Conservation (phyloP, 2,329 filamentous ascomycete species). For the Arachnomyces sp. region DNA sequence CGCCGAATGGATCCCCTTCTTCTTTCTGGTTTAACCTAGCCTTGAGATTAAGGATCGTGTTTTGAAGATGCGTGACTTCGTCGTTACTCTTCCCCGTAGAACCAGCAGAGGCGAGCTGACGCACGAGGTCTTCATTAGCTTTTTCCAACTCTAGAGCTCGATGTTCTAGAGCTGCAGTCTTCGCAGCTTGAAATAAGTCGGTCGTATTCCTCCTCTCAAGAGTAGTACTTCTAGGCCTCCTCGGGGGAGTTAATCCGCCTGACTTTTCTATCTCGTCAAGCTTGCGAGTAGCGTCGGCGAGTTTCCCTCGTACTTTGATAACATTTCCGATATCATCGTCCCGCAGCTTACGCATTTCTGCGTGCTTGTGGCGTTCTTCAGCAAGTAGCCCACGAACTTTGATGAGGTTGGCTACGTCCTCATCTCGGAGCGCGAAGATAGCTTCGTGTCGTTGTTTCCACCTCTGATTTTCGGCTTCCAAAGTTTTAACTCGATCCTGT, state of each 20-base stretch:
- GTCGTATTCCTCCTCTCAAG: slow-evolving; percentile 26
- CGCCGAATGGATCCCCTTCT: neutral
- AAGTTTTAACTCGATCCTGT: slow-evolving; percentile 21
- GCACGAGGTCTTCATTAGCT: slow-evolving; percentile 29
- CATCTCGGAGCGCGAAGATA: slow-evolving; percentile 35
- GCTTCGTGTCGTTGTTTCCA: slow-evolving; percentile 32
- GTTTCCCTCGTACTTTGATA: slow-evolving; percentile 30
- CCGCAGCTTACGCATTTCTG: slow-evolving; percentile 32
- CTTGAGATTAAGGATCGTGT: slow-evolving; percentile 2
- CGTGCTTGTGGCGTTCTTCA: slow-evolving; percentile 31
- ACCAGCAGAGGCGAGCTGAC: slow-evolving; percentile 16
- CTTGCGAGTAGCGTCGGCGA: slow-evolving; percentile 34
- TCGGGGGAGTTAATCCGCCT: slow-evolving; percentile 15
- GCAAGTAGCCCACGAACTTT: slow-evolving; percentile 35
- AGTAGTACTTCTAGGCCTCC: slow-evolving; percentile 21
- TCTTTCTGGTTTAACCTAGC: slow-evolving; percentile 4
- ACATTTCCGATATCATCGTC: slow-evolving; percentile 37
- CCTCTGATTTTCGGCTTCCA: slow-evolving; percentile 31
- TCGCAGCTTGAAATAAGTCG: slow-evolving; percentile 36
- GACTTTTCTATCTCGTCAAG: slow-evolving; percentile 19
- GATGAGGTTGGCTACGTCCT: slow-evolving; percentile 38
- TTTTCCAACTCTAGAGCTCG: slow-evolving; percentile 36
- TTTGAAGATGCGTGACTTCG: neutral
- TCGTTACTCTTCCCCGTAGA: too few relatives aligned
- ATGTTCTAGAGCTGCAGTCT: slow-evolving; percentile 36